Conservation (phyloP, 208 protist genomes). For the Porcisia deanei region DNA sequence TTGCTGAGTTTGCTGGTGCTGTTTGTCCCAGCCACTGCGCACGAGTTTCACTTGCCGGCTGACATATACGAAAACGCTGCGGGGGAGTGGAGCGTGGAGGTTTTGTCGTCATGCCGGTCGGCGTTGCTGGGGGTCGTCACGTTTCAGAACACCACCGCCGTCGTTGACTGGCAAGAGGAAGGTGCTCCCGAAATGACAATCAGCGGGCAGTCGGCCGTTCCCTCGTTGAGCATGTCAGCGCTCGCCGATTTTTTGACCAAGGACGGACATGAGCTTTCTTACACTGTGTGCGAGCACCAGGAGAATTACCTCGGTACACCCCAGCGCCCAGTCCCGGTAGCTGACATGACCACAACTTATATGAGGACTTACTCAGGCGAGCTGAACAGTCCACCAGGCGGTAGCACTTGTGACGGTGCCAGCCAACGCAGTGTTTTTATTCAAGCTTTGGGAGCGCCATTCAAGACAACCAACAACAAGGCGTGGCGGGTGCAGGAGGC, state of each 20-base stretch:
- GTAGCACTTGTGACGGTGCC: conserved; percentile 21
- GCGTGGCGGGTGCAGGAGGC: conserved; percentile 45
- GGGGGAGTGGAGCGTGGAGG: conserved; percentile 61
- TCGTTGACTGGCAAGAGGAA: conserved; percentile 37
- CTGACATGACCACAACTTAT: conserved; percentile 44
- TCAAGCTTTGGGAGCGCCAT: conserved; percentile 43
- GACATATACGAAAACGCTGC: conserved; percentile 46
- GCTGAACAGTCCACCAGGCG: conserved; percentile 7
- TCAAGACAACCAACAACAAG: conserved; percentile 15
- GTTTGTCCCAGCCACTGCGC: not conserved
- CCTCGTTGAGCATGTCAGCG: conserved; percentile 31
- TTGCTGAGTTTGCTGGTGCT: conserved; percentile 16
- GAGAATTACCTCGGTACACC: conserved; percentile 52
- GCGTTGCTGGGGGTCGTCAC: conserved; percentile 32
- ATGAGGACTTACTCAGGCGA: conserved; percentile 47
- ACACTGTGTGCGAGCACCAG: conserved; percentile 47
- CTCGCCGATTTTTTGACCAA: conserved; percentile 36
- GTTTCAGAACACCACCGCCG: conserved; percentile 41
- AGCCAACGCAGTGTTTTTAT: conserved; percentile 37
- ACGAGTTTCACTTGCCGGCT: conserved; percentile 44
- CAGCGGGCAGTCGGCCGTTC: conserved; percentile 25
- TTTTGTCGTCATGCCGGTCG: conserved; percentile 48
- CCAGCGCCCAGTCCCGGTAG: conserved; percentile 33
- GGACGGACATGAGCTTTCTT: conserved; percentile 25
- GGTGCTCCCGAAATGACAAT: conserved; percentile 7